Evolutionary conservation across 208 protist genomes (phyloP).

Genomic region (Leishmania mexicana): DNA sequence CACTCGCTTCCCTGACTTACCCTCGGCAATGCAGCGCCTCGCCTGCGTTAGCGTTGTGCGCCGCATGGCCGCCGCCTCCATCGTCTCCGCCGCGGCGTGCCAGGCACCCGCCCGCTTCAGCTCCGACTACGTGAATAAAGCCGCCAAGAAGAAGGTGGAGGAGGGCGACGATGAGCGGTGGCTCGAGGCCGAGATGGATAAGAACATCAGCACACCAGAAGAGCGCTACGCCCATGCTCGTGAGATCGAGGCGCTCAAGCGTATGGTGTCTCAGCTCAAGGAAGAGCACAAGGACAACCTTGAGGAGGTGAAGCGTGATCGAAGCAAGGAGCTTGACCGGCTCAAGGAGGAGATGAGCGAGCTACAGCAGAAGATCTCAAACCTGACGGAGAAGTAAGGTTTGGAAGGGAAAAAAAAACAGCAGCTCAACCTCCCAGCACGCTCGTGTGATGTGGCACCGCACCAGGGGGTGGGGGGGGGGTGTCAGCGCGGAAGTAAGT

Average conservation of each 20-base stretch:
- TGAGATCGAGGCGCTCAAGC: slow-evolving; percentile 64
- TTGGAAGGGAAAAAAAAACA: neutral
- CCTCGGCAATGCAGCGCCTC: slow-evolving; percentile 21
- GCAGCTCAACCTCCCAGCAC: neutral
- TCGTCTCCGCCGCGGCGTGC: slow-evolving; percentile 10
- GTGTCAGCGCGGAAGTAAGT: neutral
- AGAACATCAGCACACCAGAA: slow-evolving; percentile 80
- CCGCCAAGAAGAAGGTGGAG: slow-evolving; percentile 51
- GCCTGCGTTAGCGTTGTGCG: slow-evolving; percentile 11
- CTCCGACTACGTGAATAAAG: slow-evolving; percentile 42
- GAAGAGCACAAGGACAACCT: slow-evolving; percentile 56
- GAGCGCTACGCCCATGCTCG: slow-evolving; percentile 79
- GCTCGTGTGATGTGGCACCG: neutral
- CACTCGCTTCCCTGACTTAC: neutral
- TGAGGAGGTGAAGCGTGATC: slow-evolving; percentile 36
- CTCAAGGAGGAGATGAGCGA: slow-evolving; percentile 59
- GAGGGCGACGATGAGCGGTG: slow-evolving; percentile 66
- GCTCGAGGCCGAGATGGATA: slow-evolving; percentile 88
- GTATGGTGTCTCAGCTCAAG: slow-evolving; percentile 49
- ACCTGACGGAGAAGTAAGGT: slow-evolving; percentile 32
- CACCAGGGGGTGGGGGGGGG: neutral
- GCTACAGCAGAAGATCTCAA: slow-evolving; percentile 49
- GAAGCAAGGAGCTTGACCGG: slow-evolving; percentile 42
- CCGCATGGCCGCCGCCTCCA: slow-evolving; percentile 3
- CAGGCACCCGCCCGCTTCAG: slow-evolving; percentile 17